Base-by-base conservation (phyloP, 2,329 filamentous ascomycete genomes). In the Camptophora hylomeconis region DNA sequence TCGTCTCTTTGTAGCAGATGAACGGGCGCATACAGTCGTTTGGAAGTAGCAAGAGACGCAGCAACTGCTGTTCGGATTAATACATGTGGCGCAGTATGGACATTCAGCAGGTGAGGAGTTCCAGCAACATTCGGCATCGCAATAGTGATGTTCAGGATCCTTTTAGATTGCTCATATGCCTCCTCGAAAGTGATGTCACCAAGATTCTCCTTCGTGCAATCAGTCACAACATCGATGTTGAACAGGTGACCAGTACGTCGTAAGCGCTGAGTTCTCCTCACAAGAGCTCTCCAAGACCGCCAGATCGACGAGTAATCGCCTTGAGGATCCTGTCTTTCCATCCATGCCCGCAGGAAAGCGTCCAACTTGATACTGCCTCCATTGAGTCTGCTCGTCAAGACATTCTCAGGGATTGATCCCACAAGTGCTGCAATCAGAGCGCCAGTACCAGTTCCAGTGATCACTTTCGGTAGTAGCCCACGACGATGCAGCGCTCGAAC, bases 121-220 rank as follows among this genome's bases (percentile, higher is more conserved):
- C 81, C 82, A 9, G 72, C 75, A 37, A 75, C 72, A 5, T 72
- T 73, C 13, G 73, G 74, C 2, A 79, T 81, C 0, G 80, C 80
- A 13, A 94, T 76, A 0, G 84, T 93, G 40, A 95, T 94, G 50
- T 94, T 94, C 42, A 95, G 60, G 3, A 92, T 75, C 28, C 83
- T 67, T 48, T 89, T 89, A 20, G 83, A 93, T 37, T 74, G 72
- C 28, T 75, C 70, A 47, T 86, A 93, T 1, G 87, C 87, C 56
- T 94, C 87, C 52, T 92, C 82, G 47, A 95, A 95, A 0, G 86
- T 94, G 37, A 92, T 51, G 45, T 93, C 80, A 7, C 84, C 86
- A 9, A 93, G 75, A 42, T 93, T 92, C 9, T 76, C 73, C 33
- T 78, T 69, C 9, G 94, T 78, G 42, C 82, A 87, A 34, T 86